Conservation (phyloP, 2,329 filamentous ascomycete species). For the Raffaelea arxii region DNA sequence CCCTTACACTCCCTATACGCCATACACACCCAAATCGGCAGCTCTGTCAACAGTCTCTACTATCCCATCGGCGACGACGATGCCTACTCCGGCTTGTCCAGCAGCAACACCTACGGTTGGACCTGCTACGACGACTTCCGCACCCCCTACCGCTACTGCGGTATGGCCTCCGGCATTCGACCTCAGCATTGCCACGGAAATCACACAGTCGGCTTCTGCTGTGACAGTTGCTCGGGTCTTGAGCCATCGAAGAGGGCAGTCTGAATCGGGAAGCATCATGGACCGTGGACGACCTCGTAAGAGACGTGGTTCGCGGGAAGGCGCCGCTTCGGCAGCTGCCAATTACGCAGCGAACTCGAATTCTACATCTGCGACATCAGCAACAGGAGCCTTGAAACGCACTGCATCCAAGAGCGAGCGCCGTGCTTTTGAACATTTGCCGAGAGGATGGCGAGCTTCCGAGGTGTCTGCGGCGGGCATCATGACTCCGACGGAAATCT, state of each 20-base stretch:
- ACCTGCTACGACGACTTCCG: background rate
- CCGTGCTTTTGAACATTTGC: constrained; percentile 50
- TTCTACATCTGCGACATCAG: background rate
- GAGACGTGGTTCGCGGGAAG: constrained; percentile 24
- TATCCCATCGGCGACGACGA: background rate
- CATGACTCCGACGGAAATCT: constrained; percentile 38
- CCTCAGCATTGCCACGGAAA: background rate
- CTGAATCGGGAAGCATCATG: constrained; percentile 49
- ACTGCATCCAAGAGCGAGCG: constrained; percentile 39
- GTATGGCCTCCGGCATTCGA: too few species aligned
- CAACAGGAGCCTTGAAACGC: constrained; percentile 22
- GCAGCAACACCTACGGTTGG: background rate
- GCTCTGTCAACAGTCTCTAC: constrained; percentile 24
- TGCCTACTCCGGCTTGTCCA: background rate
- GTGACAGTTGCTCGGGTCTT: constrained; percentile 3
- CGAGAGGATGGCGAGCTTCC: constrained; percentile 43
- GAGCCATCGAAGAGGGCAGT: constrained; percentile 42
- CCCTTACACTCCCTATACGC: constrained; percentile 20
- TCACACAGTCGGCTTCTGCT: constrained; percentile 5
- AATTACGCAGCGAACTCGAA: constrained; percentile 16
- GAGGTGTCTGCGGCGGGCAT: constrained; percentile 41
- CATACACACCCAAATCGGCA: constrained; percentile 30
- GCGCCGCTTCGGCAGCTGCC: background rate
- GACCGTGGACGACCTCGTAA: constrained; percentile 53
- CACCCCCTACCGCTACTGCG: background rate